Evolutionary conservation across 2,329 filamentous ascomycete species (phyloP).

Genomic region (Colletotrichum higginsianum): DNA sequence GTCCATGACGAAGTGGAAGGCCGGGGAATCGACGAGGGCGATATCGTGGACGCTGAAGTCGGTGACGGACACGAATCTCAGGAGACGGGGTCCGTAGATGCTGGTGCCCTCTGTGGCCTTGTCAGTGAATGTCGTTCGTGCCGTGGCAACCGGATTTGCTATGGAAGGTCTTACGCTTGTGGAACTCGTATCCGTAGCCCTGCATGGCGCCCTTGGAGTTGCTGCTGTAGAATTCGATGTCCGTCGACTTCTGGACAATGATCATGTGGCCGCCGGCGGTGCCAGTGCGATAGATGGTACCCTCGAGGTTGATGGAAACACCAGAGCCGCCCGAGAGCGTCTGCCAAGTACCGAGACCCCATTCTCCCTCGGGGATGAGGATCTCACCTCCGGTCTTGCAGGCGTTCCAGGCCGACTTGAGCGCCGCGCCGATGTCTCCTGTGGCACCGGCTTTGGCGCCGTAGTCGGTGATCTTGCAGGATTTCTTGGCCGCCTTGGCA

Average conservation of each 20-base stretch:
- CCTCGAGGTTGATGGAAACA: slow-evolving; percentile 65
- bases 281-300: slow-evolving; percentile 47
- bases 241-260: slow-evolving; percentile 47
- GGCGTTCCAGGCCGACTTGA: slow-evolving; percentile 48
- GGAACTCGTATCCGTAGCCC: slow-evolving; percentile 62
- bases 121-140: background rate
- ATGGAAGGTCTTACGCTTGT: slow-evolving; percentile 47
- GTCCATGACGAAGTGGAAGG: slow-evolving; percentile 64
- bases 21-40: slow-evolving; percentile 62
- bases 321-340: slow-evolving; percentile 59
- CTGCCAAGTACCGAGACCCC: slow-evolving; percentile 63
- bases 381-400: slow-evolving; percentile 65
- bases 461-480: slow-evolving; percentile 65
- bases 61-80: slow-evolving; percentile 59
- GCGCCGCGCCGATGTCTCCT: slow-evolving; percentile 56
- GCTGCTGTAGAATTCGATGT: slow-evolving; percentile 62
- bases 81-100: slow-evolving; percentile 54
- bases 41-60: slow-evolving; percentile 66
- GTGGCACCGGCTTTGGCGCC: slow-evolving; percentile 63
- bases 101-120: slow-evolving; percentile 24
- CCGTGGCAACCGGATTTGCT: too few species aligned
- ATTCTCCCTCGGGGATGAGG: slow-evolving; percentile 63
- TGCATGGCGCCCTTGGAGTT: slow-evolving; percentile 62
- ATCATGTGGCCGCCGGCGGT: slow-evolving; percentile 43
- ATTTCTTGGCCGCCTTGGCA: slow-evolving; percentile 49